Evolutionary conservation across 352 stramenopile species (phyloP).

Genomic region (Pythium phragmiticola): DNA sequence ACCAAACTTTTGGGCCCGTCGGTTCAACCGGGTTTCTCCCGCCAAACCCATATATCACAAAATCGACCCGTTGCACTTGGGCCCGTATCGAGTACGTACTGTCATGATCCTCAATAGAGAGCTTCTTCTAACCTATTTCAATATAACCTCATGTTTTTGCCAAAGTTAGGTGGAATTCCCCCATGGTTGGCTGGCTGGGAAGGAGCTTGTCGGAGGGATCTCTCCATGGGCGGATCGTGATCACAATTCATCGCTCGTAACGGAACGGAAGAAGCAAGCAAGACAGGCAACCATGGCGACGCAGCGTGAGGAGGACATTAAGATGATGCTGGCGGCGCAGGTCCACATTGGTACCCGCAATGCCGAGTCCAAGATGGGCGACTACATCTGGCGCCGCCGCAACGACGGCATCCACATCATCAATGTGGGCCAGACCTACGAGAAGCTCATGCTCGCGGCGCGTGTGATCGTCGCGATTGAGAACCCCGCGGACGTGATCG

Average conservation of each 20-base stretch:
- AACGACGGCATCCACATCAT: constrained; percentile 99
- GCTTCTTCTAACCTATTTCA: constrained; percentile 13
- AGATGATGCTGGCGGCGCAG: constrained; percentile 99
- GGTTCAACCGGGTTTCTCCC: not conserved
- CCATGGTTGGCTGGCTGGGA: constrained; percentile 19
- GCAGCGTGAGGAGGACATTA: constrained; percentile 99
- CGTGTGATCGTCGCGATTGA: constrained; percentile 99
- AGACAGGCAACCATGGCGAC: constrained; percentile 68
- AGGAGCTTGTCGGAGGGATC: not conserved
- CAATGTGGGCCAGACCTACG: constrained; percentile 99
- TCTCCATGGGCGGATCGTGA: not conserved
- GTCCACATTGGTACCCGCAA: constrained; percentile 99
- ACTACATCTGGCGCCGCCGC: constrained; percentile 99
- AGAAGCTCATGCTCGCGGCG: constrained; percentile 99
- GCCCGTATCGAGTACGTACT: not conserved
- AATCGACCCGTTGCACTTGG: not conserved
- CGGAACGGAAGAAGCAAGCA: constrained; percentile 33
- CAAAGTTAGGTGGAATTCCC: constrained; percentile 11
- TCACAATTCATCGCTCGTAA: constrained; percentile 56
- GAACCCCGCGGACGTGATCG: constrained; percentile 99
- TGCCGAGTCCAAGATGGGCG: constrained; percentile 97
- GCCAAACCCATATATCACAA: not conserved
- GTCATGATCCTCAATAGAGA: not conserved
- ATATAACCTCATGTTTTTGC: constrained; percentile 15
- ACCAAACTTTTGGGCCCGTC: constrained; percentile 1